Evolutionary conservation across 1,284 basidiomycete species (phyloP), one percentile per base, ranked within the genome.

Genomic region (Volvariella surrecta): DNA sequence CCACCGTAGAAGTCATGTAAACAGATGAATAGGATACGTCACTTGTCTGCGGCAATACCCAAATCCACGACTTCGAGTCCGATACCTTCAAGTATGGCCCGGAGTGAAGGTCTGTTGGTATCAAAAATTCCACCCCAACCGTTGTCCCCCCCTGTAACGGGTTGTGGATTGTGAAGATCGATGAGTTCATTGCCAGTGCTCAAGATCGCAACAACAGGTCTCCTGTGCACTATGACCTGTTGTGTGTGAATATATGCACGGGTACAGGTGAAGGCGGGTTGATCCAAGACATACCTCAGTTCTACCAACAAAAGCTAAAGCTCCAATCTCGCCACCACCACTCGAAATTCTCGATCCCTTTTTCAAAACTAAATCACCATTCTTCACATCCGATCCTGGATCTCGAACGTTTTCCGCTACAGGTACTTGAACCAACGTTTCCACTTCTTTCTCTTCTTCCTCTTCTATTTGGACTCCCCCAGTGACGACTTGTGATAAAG

Each of bases 151-250:
- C 35, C 44, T 2, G 62, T 51, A 6, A 57, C 51, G 3, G 57
- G 48, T 1, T 35, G 41, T 1, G 68, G 64, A 8, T 61, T 56
- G 30, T 80, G 73, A 2, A 91, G 54, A 47, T 92, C 83, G 17
- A 81, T 52, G 13, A 93, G 64, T 56, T 93, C 90, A 55, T 91
- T 88, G 0, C 90, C 90, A 0, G 90, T 94, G 53, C 86, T 90
- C 43, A 94, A 59, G 37, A 93, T 61, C 0, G 87, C 90, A 0
- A 93, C 76, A 0, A 77, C 62, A 0, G 90, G 90, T 52, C 82
- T 86, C 42, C 68, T 73, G 50, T 73, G 70, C 2, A 89, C 85
- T 4, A 66, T 60, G 2, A 87, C 82, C 80, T 85, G 43, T 15
- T 9, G 30, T 15, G 15, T 15, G 15, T 9, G 9, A 9, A 15